Conservation (phyloP, 371 early-diverging fungal species). For the Furculomyces boomerangus region DNA sequence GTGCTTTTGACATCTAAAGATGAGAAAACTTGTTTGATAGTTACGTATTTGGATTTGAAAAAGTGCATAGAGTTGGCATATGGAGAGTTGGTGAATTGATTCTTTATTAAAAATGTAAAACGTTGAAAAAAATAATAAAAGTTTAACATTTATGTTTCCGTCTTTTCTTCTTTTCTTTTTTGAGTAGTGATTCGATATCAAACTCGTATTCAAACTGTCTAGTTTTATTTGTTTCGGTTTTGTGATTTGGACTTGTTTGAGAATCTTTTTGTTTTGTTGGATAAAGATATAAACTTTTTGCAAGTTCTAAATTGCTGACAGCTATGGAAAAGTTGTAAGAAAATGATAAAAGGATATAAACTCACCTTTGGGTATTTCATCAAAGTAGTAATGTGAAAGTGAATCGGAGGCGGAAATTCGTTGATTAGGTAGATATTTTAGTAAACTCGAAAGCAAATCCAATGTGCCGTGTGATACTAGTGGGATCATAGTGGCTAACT, state of each 20-base stretch:
- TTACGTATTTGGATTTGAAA: constrained; percentile 79
- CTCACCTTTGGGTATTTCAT: constrained; percentile 41
- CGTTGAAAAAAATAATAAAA: too few species aligned
- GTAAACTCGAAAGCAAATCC: background rate
- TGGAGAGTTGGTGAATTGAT: constrained; percentile 31
- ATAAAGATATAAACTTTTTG: background rate
- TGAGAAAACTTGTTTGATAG: constrained; percentile 83
- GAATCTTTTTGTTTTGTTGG: background rate
- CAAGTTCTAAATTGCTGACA: background rate
- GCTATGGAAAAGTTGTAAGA: background rate
- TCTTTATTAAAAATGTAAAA: constrained; percentile 6
- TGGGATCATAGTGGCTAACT: background rate
- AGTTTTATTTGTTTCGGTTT: background rate
- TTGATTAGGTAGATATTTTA: constrained; percentile 32
- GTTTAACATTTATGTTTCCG: background rate
- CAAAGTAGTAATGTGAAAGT: constrained; percentile 68
- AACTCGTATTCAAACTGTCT: background rate
- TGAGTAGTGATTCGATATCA: background rate
- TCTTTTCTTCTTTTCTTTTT: background rate
- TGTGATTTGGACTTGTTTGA: background rate
- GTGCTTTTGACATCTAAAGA: constrained; percentile 83
- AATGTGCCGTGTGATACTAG: background rate
- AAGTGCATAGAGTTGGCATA: constrained; percentile 66
- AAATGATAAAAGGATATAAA: background rate
- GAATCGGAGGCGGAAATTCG: constrained; percentile 77